Percentiles rank a stretch among this genome's conserved stretches.
Evolutionary conservation across 2,329 filamentous ascomycete genomes (phyloP).

Genomic region (Diaporthe nobilis): DNA sequence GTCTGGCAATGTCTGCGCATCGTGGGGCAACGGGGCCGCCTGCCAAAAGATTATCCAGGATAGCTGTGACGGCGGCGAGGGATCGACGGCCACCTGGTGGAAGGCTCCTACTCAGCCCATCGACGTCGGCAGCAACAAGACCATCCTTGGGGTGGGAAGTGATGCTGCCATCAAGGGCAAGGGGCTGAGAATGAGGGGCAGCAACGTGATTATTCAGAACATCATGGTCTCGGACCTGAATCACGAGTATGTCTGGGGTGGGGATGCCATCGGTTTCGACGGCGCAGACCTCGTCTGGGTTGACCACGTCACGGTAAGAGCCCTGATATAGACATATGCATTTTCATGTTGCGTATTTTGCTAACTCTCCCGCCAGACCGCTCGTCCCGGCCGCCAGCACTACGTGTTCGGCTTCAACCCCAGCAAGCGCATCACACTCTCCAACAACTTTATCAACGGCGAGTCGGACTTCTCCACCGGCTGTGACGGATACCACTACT

Average conservation of each 20-base stretch:
- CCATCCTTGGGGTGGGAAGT: not conserved
- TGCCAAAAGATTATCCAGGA: not conserved
- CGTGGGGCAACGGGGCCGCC: not conserved
- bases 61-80: not conserved
- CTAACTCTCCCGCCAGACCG: not conserved
- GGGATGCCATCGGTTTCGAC: not conserved
- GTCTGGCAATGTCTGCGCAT: not conserved
- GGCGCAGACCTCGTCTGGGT: not conserved
- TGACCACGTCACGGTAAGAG: slow-evolving; percentile 1
- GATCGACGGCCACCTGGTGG: not conserved
- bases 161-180: not conserved
- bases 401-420: not conserved
- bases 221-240: not conserved
- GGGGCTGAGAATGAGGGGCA: not conserved
- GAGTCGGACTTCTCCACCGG: not conserved
- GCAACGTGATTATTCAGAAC: not conserved
- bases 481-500: not conserved
- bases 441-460: not conserved
- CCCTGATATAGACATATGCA: not conserved
- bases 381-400: not conserved
- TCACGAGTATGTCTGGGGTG: not conserved
- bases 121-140: slow-evolving; percentile 1
- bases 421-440: not conserved
- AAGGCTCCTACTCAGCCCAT: not conserved
- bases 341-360: too few relatives aligned